phyloP scores from a whole-genome alignment of 352 stramenopile genomes.

The Pythium folliculosum region DNA sequence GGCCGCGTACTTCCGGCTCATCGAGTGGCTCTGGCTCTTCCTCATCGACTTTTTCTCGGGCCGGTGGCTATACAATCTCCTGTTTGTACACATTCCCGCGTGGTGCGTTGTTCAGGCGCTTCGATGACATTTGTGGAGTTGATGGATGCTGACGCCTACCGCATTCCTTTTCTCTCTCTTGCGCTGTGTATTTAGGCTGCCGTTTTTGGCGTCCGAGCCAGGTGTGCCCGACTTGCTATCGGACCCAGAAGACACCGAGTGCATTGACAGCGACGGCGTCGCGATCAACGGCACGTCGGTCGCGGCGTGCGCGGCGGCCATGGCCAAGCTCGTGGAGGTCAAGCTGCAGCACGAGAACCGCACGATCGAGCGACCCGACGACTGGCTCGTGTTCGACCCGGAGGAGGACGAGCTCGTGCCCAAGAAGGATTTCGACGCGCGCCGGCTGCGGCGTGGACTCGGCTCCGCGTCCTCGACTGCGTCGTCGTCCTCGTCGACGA shows the following conservation, averaged over 20 bases:
- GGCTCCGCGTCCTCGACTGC: constrained; percentile 11
- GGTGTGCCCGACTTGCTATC: constrained; percentile 67
- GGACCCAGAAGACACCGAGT: constrained; percentile 35
- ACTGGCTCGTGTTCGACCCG: constrained; percentile 80
- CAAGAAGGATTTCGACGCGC: constrained; percentile 39
- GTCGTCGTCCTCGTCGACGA: constrained; percentile 16
- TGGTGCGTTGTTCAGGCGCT: constrained; percentile 41
- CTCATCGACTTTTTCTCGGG: constrained; percentile 52
- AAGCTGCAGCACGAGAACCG: constrained; percentile 56
- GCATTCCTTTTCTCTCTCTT: not conserved
- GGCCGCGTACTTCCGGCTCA: constrained; percentile 35
- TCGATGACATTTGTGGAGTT: not conserved
- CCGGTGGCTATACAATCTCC: constrained; percentile 53
- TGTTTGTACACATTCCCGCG: constrained; percentile 48
- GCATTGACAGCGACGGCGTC: constrained; percentile 24
- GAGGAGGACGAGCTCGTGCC: constrained; percentile 57
- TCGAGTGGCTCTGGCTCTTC: constrained; percentile 51
- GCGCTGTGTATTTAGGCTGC: constrained; percentile 35
- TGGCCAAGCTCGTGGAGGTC: constrained; percentile 61
- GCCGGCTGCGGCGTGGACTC: constrained; percentile 14
- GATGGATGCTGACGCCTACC: not conserved
- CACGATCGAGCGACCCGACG: constrained; percentile 56
- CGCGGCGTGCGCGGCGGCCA: constrained; percentile 30
- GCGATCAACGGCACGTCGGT: constrained; percentile 34
- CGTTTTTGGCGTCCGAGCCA: constrained; percentile 53